Percentiles rank a stretch among this genome's conserved stretches.
phyloP scores from a whole-genome alignment of 2,329 filamentous ascomycete species.

The Peltaster fructicola region DNA sequence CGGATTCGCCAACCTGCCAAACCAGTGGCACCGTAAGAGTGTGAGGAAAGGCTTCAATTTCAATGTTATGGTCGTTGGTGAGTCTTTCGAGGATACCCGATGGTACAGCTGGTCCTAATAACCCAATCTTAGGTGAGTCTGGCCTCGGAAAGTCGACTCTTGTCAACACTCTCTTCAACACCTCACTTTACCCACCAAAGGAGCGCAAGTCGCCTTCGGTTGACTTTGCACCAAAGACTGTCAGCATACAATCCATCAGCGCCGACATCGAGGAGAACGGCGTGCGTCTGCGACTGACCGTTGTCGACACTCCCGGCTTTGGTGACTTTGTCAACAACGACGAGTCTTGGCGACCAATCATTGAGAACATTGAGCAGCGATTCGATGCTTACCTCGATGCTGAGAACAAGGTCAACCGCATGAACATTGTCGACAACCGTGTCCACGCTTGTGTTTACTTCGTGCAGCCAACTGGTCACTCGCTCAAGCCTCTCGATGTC shows the following conservation, averaged over 20 bases:
- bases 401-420: slow-evolving; percentile 99
- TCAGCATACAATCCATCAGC: slow-evolving; percentile 36
- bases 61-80: slow-evolving; percentile 99
- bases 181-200: slow-evolving; percentile 93
- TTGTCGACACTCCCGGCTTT: slow-evolving; percentile 94
- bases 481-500: slow-evolving; percentile 93
- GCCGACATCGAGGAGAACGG: slow-evolving; percentile 85
- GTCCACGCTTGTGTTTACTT: slow-evolving; percentile 99
- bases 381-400: slow-evolving; percentile 97
- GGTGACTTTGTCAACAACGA: slow-evolving; percentile 99
- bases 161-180: slow-evolving; percentile 99
- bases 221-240: slow-evolving; percentile 87
- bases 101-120: too few species aligned
- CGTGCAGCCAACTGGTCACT: slow-evolving; percentile 97
- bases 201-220: slow-evolving; percentile 95
- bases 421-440: slow-evolving; percentile 99
- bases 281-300: slow-evolving; percentile 85
- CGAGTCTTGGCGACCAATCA: slow-evolving; percentile 96
- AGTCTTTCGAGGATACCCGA: slow-evolving; percentile 31
- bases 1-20: slow-evolving; percentile 94
- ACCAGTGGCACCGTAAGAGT: slow-evolving; percentile 99
- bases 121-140: slow-evolving; percentile 98
- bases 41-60: slow-evolving; percentile 99
- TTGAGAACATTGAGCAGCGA: slow-evolving; percentile 98
- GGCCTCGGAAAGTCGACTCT: slow-evolving; percentile 97